Percentiles rank a stretch among this genome's conserved stretches.
phyloP scores from a whole-genome alignment of 257 asterid species.

The Verbascum thapsus region DNA sequence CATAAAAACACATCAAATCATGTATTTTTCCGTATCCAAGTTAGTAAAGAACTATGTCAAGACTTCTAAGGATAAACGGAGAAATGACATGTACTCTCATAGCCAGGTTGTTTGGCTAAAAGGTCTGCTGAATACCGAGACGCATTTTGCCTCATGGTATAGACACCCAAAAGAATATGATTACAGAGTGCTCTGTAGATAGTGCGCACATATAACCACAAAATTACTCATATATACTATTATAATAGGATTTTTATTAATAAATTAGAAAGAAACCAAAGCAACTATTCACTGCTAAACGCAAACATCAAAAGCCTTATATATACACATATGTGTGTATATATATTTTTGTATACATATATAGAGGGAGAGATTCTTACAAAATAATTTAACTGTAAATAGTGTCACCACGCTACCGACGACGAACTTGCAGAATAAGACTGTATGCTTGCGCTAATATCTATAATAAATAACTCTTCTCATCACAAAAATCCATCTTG shows the following conservation, averaged over 20 bases:
- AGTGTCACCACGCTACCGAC: constrained; percentile 11
- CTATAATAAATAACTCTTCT: not conserved
- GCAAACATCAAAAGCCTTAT: constrained; percentile 28
- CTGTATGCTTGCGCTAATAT: not conserved
- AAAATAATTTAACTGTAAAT: constrained; percentile 13
- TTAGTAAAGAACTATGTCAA: no score
- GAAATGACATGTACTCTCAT: constrained; percentile 88
- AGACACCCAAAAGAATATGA: constrained; percentile 82
- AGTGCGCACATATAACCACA: constrained; percentile 61
- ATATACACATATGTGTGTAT: constrained; percentile 14
- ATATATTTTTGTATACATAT: constrained; percentile 12
- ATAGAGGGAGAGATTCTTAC: constrained; percentile 21
- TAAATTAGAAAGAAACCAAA: constrained; percentile 33
- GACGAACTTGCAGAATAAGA: constrained; percentile 16
- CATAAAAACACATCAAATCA: no score
- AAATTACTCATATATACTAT: constrained; percentile 46
- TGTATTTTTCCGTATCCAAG: no score
- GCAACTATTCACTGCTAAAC: constrained; percentile 21
- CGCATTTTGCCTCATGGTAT: constrained; percentile 82
- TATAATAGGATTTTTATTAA: constrained; percentile 34
- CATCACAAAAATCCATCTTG: not conserved
- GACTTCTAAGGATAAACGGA: constrained; percentile 98
- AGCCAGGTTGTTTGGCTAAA: constrained; percentile 94
- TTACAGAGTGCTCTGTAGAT: constrained; percentile 87
- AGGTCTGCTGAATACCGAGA: constrained; percentile 91